Percentiles rank a stretch among this genome's conserved stretches.
These are phyloP conservation scores for Tricholoma sp. DNA, from an alignment of 768 basidiomycete genomes.

Conservation along the genomic window DNA sequence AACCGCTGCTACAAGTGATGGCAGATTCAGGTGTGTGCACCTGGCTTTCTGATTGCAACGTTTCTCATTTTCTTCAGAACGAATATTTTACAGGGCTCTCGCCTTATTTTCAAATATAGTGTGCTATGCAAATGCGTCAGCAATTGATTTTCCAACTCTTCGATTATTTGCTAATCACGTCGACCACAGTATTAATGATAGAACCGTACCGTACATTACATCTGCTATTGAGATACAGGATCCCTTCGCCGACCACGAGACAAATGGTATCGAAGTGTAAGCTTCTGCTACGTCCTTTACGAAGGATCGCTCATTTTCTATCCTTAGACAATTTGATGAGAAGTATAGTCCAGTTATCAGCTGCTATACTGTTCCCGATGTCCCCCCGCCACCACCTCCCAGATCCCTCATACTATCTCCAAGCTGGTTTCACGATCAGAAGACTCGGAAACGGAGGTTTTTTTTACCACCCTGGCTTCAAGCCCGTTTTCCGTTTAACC, in stretches of 20 bases:
- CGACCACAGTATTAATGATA: slow-evolving; percentile 55
- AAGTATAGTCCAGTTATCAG: slow-evolving; percentile 55
- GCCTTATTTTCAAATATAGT: slow-evolving; percentile 59
- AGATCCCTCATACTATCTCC: slow-evolving; percentile 35
- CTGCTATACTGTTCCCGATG: slow-evolving; percentile 40
- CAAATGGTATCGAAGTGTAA: slow-evolving; percentile 61
- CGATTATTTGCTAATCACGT: neutral
- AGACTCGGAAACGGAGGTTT: slow-evolving; percentile 32
- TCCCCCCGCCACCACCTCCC: slow-evolving; percentile 34
- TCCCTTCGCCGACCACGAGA: slow-evolving; percentile 51
- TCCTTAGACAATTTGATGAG: slow-evolving; percentile 47
- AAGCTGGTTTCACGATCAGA: slow-evolving; percentile 40
- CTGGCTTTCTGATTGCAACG: slow-evolving; percentile 3
- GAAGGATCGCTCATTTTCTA: neutral
- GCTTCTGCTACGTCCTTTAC: slow-evolving; percentile 14
- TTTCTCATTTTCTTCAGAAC: slow-evolving; percentile 35
- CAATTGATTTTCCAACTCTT: slow-evolving; percentile 3
- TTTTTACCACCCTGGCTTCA: slow-evolving; percentile 57
- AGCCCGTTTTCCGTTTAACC: slow-evolving; percentile 61
- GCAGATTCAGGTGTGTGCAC: slow-evolving; percentile 59
- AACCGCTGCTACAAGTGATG: slow-evolving; percentile 67
- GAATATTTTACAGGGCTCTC: slow-evolving; percentile 73
- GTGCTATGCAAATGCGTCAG: slow-evolving; percentile 80
- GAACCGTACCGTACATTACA: slow-evolving; percentile 80
- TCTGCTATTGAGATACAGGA: slow-evolving; percentile 68